Evolutionary conservation across 2,329 filamentous ascomycete species (phyloP), one percentile per base, ranked within the genome.

Genomic region (Ramularia endophylla): DNA sequence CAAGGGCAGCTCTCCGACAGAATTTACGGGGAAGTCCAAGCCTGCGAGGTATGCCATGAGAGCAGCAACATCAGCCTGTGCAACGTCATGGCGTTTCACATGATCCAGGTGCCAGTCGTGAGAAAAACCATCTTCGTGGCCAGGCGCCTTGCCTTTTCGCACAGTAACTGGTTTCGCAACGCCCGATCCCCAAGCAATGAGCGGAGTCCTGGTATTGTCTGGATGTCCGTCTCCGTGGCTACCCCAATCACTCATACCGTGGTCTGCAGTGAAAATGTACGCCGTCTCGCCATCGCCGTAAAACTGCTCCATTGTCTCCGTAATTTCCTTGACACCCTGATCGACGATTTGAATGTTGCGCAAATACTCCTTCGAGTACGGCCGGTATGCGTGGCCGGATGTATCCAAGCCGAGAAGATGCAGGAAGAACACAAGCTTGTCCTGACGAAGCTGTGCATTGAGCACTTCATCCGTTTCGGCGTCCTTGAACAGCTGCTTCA

Each of bases 191-290:
- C 92, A 98, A 2, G 77, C 81, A 52, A 98, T 86, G 22, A 98
- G 70, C 1, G 92, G 92, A 1, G 92, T 98, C 37, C 92, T 79
- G 3, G 92, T 98, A 57, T 97, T 98, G 63, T 98, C 86, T 0
- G 92, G 92, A 65, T 98, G 89, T 6, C 92, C 92, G 63, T 98
- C 92, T 27, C 94, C 94, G 62, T 98, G 94, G 55, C 89, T 97
- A n/a, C 94, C 92, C 83, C 85, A 95, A 65, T 98, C 92, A 59
- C 87, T 97, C 92, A 98, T 98, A 13, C 92, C 92, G 63, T 98
- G 92, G 59, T 98, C 92, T 6, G 92, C 92, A 1, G 94, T 98
- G 61, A 98, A 98, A 12, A 98, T 79, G 61, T 90, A 98, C 0
- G 94, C 87, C 0, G 92, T 97, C 63, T 92, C 82, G 40, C 78